Evolutionary conservation across 441 rosid genomes (phyloP), one percentile per base, ranked within the genome.

Genomic region (Erodium texanum): DNA sequence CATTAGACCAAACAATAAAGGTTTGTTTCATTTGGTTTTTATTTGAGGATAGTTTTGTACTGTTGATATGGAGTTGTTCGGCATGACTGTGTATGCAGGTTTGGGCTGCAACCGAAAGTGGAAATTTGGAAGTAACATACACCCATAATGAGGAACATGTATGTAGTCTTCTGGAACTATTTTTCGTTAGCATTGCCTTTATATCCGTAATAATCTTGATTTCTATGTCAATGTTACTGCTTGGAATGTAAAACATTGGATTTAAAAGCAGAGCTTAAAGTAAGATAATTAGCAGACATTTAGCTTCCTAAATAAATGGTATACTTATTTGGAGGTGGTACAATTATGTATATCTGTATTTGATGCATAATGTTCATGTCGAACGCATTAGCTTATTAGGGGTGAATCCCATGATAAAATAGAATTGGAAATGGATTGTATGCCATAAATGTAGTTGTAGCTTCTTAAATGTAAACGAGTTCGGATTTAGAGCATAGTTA

Each of bases 71-170:
- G 45, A 24, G 36, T 68, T 65, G 65, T 18, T 15, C 8, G 1
- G 66, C 29, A 27, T 38, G 32, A 10, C 62, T 70, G 43, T 68
- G 71, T 66, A 7, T 76, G 70, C 82, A 95, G 99, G 93, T 90
- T 65, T 92, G 99, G 99, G 95, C 82, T 65, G 98, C 95, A 43
- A 75, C 83, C 9, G 99, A 95, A 76, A 90, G 87, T 77, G 98
- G 99, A 70, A 85, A 79, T 78, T 81, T 95, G 87, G 95, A 95
- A 87, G 96, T 87, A 16, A 89, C 92, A 23, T 89, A 85, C 83
- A 89, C 95, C 59, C 99, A 93, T 77, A 82, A 68, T 7, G 98
- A 92, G 78, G 98, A 95, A 66, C 85, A 90, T 78, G 99, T 95
- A 83, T 8, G 88, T 76, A 69, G 20, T 71, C 74, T 65, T 16